Evolutionary conservation across 2,329 filamentous ascomycete genomes (phyloP).

Genomic region (Metarhizium rileyi): DNA sequence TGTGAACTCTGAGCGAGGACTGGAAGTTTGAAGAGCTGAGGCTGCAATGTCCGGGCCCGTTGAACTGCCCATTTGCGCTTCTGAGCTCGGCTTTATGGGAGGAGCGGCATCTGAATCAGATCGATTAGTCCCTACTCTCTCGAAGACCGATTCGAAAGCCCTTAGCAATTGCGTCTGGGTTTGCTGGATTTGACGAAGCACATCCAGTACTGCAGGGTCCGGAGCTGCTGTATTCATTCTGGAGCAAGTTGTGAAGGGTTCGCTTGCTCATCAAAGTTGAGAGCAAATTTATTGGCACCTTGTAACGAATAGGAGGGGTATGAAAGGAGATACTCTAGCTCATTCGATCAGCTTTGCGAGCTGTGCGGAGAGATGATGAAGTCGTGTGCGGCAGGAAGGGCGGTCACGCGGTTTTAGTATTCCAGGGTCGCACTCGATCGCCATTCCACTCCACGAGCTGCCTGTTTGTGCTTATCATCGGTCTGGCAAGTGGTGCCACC

Average conservation of each 20-base stretch:
- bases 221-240: not conserved
- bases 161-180: conserved; percentile 31
- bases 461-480: not conserved
- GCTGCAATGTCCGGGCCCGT: not conserved
- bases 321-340: too few species aligned
- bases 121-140: conserved; percentile 15
- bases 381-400: not conserved
- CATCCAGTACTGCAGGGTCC: conserved; percentile 16
- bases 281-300: not conserved
- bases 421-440: not conserved
- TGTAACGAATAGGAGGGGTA: not conserved
- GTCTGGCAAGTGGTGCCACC: not conserved
- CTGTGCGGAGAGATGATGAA: not conserved
- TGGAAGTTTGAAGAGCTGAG: conserved; percentile 11
- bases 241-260: not conserved
- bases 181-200: conserved; percentile 31
- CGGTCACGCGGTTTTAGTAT: not conserved
- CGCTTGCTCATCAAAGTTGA: not conserved
- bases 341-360: too few species aligned
- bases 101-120: conserved; percentile 3
- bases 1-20: conserved; percentile 36
- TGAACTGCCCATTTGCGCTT: not conserved
- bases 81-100: conserved; percentile 2
- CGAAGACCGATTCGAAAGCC: conserved; percentile 29
- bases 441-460: not conserved